Conservation (phyloP, 371 early-diverging fungal genomes). For the Syncephalis fuscata region DNA sequence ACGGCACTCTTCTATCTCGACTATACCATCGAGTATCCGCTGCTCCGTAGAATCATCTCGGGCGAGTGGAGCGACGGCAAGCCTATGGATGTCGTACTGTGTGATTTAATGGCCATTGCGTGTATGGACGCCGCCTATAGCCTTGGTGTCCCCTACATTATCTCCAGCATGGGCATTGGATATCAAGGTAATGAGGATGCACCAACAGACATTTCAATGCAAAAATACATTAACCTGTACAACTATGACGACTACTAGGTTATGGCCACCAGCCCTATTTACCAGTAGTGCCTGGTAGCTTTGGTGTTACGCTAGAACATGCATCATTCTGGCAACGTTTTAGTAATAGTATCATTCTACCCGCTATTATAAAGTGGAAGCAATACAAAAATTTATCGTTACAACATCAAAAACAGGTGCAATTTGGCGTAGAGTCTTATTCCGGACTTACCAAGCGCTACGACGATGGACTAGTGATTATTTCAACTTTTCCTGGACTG, state of each 20-base stretch:
- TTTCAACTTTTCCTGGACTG: conserved; percentile 3
- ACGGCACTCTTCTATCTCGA: too few relatives aligned
- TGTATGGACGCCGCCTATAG: conserved; percentile 3
- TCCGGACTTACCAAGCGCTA: not conserved
- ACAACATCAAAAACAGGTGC: not conserved
- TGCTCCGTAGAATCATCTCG: too few relatives aligned
- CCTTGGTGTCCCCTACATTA: not conserved
- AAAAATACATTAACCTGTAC: too few relatives aligned
- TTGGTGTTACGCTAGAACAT: not conserved
- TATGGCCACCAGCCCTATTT: not conserved
- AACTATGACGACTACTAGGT: not conserved
- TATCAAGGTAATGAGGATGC: conserved; percentile 6
- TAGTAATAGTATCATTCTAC: not conserved
- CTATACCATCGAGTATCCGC: too few relatives aligned
- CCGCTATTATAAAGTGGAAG: too few relatives aligned
- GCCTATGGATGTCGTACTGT: conserved; percentile 1
- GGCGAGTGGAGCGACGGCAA: too few relatives aligned
- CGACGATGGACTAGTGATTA: conserved; percentile 2
- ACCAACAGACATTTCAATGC: too few relatives aligned
- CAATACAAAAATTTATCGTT: not conserved
- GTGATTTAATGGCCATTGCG: conserved; percentile 2
- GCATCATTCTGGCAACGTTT: not conserved
- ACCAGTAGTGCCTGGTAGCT: not conserved
- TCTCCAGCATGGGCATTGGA: not conserved
- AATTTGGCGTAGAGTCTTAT: not conserved